Evolutionary conservation across 805 yeast species (phyloP).

Genomic region (Ogataea zsoltii): DNA sequence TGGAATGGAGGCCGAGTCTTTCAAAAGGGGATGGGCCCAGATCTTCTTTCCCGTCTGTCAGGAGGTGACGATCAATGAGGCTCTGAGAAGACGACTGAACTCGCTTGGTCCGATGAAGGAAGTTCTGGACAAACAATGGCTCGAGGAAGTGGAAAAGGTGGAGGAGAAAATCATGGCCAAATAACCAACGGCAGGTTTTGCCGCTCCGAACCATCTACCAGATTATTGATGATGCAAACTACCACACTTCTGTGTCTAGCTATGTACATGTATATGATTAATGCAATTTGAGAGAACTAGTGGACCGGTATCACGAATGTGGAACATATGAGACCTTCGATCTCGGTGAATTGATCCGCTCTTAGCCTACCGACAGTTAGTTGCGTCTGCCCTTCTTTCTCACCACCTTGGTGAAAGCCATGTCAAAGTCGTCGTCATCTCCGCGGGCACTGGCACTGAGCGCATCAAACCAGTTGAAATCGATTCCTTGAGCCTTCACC

Average conservation of each 20-base stretch:
- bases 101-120: constrained; percentile 47
- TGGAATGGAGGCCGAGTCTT: constrained; percentile 68
- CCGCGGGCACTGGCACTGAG: constrained; percentile 23
- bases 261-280: constrained; percentile 8
- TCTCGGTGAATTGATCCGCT: too few species aligned
- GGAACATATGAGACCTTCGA: too few species aligned
- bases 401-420: constrained; percentile 54
- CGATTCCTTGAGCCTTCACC: constrained; percentile 43
- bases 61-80: constrained; percentile 91
- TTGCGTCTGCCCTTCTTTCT: constrained; percentile 55
- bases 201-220: too few species aligned
- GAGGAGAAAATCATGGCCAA: constrained; percentile 4
- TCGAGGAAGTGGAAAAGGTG: constrained; percentile 24
- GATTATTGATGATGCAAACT: constrained; percentile 1
- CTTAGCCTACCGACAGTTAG: constrained; percentile 1
- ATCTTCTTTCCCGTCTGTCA: constrained; percentile 75
- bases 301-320: neutral
- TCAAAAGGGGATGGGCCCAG: constrained; percentile 80
- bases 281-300: neutral
- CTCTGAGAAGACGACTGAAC: constrained; percentile 71
- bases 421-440: constrained; percentile 53
- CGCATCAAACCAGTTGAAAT: constrained; percentile 73
- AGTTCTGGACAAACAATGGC: constrained; percentile 34
- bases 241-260: constrained; percentile 3
- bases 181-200: too few species aligned